phyloP scores from a whole-genome alignment of 2,329 filamentous ascomycete species.

The Chaetoscypha palmicola region DNA sequence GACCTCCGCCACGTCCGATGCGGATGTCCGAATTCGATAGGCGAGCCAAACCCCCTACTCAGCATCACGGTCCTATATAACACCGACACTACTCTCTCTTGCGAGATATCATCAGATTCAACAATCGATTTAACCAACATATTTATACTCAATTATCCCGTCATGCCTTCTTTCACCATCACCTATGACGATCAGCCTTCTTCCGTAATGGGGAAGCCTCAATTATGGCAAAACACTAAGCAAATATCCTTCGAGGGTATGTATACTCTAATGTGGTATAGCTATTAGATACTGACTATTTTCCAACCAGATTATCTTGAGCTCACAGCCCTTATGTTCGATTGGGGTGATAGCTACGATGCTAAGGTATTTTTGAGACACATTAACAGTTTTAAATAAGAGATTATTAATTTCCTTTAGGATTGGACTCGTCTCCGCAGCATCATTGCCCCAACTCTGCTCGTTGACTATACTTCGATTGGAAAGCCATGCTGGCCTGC shows the following conservation, averaged over 20 bases:
- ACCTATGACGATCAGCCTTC: constrained; percentile 9
- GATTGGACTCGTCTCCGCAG: constrained; percentile 22
- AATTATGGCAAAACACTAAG: constrained; percentile 12
- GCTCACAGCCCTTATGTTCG: constrained; percentile 43
- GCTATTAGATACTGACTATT: neutral
- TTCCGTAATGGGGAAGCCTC: constrained; percentile 3
- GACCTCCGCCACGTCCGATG: neutral
- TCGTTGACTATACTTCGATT: constrained; percentile 58
- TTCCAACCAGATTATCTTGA: constrained; percentile 46
- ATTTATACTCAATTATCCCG: neutral
- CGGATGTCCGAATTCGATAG: neutral
- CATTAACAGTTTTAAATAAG: neutral
- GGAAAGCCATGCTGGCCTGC: constrained; percentile 53
- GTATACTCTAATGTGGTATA: neutral
- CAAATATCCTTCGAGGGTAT: constrained; percentile 8
- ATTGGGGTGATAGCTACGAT: constrained; percentile 61
- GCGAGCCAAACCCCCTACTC: neutral
- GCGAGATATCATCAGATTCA: neutral
- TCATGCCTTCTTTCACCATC: constrained; percentile 16
- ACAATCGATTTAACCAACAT: neutral
- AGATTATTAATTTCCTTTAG: constrained; percentile 7
- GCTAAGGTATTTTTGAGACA: constrained; percentile 38
- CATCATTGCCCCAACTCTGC: constrained; percentile 23
- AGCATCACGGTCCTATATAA: neutral
- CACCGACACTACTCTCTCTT: neutral